Percentiles rank a stretch among this genome's conserved stretches.
phyloP scores from a whole-genome alignment of 345 rosid species.

The Reutealis trisperma region DNA sequence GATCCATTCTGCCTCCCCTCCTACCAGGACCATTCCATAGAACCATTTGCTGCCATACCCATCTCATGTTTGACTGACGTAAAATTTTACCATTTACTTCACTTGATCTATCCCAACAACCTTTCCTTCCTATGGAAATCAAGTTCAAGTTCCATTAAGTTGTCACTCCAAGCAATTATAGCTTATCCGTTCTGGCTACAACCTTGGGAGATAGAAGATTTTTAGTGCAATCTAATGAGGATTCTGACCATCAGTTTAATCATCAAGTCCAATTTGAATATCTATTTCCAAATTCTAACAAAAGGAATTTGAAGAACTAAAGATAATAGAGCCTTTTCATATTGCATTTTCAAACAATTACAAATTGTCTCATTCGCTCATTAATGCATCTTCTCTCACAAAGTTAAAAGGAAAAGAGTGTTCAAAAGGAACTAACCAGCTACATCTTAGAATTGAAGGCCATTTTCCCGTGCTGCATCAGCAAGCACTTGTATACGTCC shows the following conservation, averaged over 20 bases:
- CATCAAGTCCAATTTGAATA: neutral
- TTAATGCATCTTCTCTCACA: neutral
- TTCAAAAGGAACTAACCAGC: slow-evolving; percentile 20
- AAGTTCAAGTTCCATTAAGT: neutral
- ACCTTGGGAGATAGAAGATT: neutral
- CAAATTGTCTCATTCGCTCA: neutral
- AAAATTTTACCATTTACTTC: neutral
- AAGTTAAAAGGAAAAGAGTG: neutral
- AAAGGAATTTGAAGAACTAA: neutral
- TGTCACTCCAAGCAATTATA: neutral
- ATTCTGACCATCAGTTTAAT: neutral
- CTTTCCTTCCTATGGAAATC: neutral
- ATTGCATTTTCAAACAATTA: neutral
- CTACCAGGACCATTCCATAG: neutral
- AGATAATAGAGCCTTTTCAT: slow-evolving; percentile 9
- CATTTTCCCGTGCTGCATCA: slow-evolving; percentile 76
- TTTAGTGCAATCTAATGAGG: neutral
- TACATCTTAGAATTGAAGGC: slow-evolving; percentile 66
- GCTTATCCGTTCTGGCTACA: neutral
- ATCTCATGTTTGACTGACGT: neutral
- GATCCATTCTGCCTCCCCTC: neutral
- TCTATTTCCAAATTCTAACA: neutral
- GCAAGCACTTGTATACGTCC: slow-evolving; percentile 86
- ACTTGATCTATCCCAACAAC: neutral
- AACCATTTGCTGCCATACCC: neutral